A percentile compares a stretch with the other conserved stretches of the same genome.
phyloP scores from a whole-genome alignment of 2,329 filamentous ascomycete genomes.

The Phyllosticta citribraziliensis region DNA sequence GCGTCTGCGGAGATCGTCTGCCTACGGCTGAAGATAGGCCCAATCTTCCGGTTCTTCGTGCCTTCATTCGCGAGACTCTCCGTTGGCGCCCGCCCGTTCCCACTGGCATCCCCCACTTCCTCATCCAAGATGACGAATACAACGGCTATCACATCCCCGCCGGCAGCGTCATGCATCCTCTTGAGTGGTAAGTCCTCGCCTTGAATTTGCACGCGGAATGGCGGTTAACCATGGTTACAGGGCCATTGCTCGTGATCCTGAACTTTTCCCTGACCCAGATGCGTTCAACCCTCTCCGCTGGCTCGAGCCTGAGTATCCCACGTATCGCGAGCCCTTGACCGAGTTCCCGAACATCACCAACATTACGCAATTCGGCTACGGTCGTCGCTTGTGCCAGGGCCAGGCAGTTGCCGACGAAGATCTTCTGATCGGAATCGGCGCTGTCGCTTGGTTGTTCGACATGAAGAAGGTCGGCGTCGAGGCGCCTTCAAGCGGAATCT shows the following conservation, averaged over 20 bases:
- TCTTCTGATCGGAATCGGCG: constrained; percentile 33
- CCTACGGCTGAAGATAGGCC: constrained; percentile 28
- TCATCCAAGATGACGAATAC: constrained; percentile 47
- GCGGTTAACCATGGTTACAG: constrained; percentile 19
- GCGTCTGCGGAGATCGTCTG: constrained; percentile 29
- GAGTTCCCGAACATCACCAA: constrained; percentile 45
- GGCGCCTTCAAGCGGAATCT: constrained; percentile 13
- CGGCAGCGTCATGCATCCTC: constrained; percentile 38
- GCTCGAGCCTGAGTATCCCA: constrained; percentile 43
- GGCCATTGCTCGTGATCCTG: constrained; percentile 44
- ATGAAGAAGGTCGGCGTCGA: constrained; percentile 18
- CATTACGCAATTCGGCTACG: constrained; percentile 46
- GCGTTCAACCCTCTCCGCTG: constrained; percentile 46
- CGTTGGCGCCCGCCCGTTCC: constrained; percentile 37
- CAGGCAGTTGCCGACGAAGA: constrained; percentile 33
- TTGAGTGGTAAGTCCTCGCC: constrained; percentile 29
- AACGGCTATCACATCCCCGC: constrained; percentile 47
- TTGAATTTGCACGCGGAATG: not conserved
- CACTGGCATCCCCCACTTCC: constrained; percentile 44
- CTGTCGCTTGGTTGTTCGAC: constrained; percentile 37
- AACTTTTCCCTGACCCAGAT: constrained; percentile 41
- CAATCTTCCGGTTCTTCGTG: constrained; percentile 29
- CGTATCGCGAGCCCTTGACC: constrained; percentile 42
- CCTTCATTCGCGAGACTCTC: constrained; percentile 29
- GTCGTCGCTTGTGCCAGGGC: constrained; percentile 38